Evolutionary conservation across 2,329 filamentous ascomycete species (phyloP).

Genomic region (Ceratocystiopsis brevicomis): DNA sequence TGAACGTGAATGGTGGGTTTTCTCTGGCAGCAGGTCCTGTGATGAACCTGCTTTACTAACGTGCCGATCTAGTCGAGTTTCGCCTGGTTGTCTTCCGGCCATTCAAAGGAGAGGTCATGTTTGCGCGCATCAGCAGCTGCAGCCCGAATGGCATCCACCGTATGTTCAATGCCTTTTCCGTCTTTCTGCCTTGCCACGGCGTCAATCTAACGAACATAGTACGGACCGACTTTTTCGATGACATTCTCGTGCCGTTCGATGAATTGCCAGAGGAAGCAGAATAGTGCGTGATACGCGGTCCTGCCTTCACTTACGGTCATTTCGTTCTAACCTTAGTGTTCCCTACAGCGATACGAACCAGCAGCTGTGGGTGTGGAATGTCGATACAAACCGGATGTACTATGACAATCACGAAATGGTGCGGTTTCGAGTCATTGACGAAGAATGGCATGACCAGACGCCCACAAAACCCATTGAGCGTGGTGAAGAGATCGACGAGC

Average conservation of each 20-base stretch:
- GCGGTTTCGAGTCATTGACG: constrained; percentile 65
- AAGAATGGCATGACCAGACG: constrained; percentile 81
- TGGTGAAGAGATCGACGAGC: constrained; percentile 34
- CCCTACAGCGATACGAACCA: constrained; percentile 48
- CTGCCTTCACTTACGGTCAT: not conserved
- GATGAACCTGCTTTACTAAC: not conserved
- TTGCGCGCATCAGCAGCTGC: constrained; percentile 63
- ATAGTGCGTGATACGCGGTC: constrained; percentile 37
- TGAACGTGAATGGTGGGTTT: constrained; percentile 70
- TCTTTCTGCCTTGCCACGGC: not conserved
- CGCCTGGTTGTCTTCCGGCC: constrained; percentile 85
- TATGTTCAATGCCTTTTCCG: constrained; percentile 1
- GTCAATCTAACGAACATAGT: constrained; percentile 26
- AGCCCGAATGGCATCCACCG: constrained; percentile 11
- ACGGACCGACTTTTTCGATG: constrained; percentile 80
- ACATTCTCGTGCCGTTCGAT: constrained; percentile 62
- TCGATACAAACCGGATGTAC: constrained; percentile 55
- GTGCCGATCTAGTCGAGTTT: constrained; percentile 52
- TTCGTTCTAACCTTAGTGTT: not conserved
- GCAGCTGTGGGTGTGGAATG: constrained; percentile 69
- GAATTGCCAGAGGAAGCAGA: constrained; percentile 57
- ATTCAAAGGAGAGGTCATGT: constrained; percentile 83
- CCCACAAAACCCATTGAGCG: constrained; percentile 47
- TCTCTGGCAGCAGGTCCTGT: not conserved
- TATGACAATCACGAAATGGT: constrained; percentile 85